Evolutionary conservation across 2,329 filamentous ascomycete species (phyloP).

Genomic region (Sporothrix phasma): DNA sequence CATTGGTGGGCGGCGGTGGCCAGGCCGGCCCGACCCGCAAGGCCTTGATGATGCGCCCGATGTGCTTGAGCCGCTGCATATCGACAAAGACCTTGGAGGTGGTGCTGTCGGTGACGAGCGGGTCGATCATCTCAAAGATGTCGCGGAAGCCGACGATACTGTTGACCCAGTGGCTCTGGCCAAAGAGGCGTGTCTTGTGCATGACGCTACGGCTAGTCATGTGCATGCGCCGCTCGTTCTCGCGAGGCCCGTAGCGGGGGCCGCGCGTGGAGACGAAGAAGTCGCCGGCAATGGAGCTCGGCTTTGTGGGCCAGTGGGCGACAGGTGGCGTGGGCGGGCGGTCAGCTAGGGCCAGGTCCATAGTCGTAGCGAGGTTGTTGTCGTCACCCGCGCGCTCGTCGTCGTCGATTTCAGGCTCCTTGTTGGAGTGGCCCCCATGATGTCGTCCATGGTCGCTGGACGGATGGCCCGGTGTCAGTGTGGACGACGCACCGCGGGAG

Average conservation of each 20-base stretch:
- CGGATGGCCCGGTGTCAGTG: neutral
- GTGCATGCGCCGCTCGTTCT: slow-evolving; percentile 10
- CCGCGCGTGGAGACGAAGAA: slow-evolving; percentile 1
- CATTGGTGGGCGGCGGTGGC: slow-evolving; percentile 21
- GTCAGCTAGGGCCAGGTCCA: neutral
- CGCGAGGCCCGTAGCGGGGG: neutral
- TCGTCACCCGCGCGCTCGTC: neutral
- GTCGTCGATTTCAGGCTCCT: neutral
- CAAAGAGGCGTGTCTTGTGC: slow-evolving; percentile 45
- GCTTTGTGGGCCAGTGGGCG: neutral
- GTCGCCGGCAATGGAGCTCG: neutral
- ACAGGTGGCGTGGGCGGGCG: neutral
- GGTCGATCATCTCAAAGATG: slow-evolving; percentile 12
- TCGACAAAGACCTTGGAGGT: slow-evolving; percentile 26
- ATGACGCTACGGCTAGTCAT: slow-evolving; percentile 17
- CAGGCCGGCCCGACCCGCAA: slow-evolving; percentile 24
- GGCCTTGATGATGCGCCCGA: slow-evolving; percentile 43
- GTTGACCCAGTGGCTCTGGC: slow-evolving; percentile 47
- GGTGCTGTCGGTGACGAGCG: slow-evolving; percentile 26
- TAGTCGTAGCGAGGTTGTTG: neutral
- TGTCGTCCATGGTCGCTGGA: neutral
- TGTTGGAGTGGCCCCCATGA: neutral
- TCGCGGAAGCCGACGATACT: slow-evolving; percentile 14
- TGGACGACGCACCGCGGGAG: neutral
- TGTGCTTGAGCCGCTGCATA: slow-evolving; percentile 41